A percentile compares a stretch with the other conserved stretches of the same genome.
Conservation (phyloP, 495 filamentous ascomycete species). For the Penicillium paradoxum region DNA sequence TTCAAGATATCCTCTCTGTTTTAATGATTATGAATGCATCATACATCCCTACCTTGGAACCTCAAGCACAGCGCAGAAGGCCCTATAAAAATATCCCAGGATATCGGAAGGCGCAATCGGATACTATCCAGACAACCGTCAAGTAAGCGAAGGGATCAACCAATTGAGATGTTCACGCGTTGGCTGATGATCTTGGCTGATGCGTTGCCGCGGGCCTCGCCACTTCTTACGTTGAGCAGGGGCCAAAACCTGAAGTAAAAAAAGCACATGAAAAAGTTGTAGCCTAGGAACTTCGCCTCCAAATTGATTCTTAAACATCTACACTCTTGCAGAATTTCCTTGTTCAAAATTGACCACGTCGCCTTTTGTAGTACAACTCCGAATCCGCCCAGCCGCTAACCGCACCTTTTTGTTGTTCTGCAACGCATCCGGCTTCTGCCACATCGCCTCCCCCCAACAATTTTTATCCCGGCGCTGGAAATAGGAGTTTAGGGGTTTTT, state of each 20-base stretch:
- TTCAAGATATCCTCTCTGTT: conserved; percentile 23
- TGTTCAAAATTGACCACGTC: conserved; percentile 18
- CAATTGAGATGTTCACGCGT: neutral
- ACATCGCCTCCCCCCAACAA: neutral
- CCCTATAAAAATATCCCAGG: neutral
- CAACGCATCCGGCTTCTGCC: neutral
- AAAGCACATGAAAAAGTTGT: conserved; percentile 12
- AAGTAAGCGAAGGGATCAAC: neutral
- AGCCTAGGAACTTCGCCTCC: conserved; percentile 17
- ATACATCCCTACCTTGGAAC: neutral
- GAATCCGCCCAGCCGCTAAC: conserved; percentile 9
- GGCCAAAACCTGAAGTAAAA: neutral
- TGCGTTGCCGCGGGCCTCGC: conserved; percentile 12
- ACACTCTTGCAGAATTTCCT: neutral
- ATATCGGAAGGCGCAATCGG: neutral
- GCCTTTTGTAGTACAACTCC: conserved; percentile 12
- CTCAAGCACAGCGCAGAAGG: neutral
- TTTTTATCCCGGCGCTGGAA: neutral
- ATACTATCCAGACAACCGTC: neutral
- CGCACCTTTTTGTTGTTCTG: conserved; percentile 2
- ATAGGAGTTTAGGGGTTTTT: neutral
- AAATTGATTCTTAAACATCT: conserved; percentile 3
- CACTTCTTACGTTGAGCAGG: conserved; percentile 5
- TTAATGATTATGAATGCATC: conserved; percentile 1
- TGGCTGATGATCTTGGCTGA: conserved; percentile 2